Evolutionary conservation across 192 early-diverging fungal species (phyloP), one percentile per base, ranked within the genome.

Genomic region (Glomus cerebriforme): DNA sequence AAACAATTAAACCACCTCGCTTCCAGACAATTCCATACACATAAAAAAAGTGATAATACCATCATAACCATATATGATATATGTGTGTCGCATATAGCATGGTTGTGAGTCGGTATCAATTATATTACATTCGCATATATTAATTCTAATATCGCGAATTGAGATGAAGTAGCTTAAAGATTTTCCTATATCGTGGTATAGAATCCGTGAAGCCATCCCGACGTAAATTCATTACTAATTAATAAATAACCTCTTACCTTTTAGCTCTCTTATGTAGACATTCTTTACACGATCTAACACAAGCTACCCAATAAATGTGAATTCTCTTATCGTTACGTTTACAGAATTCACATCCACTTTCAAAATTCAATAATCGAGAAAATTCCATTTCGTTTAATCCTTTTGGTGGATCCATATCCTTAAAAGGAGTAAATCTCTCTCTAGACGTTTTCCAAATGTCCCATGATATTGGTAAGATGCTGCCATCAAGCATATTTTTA

Each of bases 361-460:
- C 66, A 39, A 68, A 68, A 37, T 68, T 68, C 5, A 68, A n/a
- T 12, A 68, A 68, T 68, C 32, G 66, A n/a, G 9, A 12, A 7
- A 68, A 68, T 39, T 34, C 15, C n/a, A 39, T 13, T 8, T 68
- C 32, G 15, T 17, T 35, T n/a, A 68, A 35, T 2, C 34, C 66
- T 8, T n/a, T 22, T 22, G 66, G 66, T 34, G 66, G 66, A 39
- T 37, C 66, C 66, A 68, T 68, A 37, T 68, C 66, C 22, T 68
- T 68, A 22, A 68, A 68, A 22, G 22, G 32, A 13, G 66, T 68
- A 68, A 68, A 68, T 22, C 32, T 31, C 17, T 68, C 66, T 35
- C 66, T 31, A 37, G 66, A 68, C 8, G 66, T 2, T 39, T 68
- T 68, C 66, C 66, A 68, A 34, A 68, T 68, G n/a, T 68, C 66